Conservation (phyloP, 2,329 filamentous ascomycete genomes). For the Amauroascus niger region DNA sequence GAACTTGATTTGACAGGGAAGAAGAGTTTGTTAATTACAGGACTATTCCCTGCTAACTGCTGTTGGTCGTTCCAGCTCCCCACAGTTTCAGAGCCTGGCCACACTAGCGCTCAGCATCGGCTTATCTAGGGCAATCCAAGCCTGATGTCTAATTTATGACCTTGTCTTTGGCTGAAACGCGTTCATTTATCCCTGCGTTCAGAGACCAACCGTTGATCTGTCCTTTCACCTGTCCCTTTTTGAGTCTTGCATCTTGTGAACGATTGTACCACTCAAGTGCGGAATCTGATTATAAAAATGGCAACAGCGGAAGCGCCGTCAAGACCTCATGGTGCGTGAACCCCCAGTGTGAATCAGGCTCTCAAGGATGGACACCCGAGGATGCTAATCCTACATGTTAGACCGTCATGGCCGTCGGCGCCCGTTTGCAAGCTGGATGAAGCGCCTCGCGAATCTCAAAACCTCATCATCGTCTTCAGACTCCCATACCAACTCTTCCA, state of each 20-base stretch:
- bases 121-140: not conserved
- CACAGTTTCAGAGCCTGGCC: slow-evolving; percentile 6
- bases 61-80: not conserved
- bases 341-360: slow-evolving; percentile 2
- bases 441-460: slow-evolving; percentile 83
- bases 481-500: slow-evolving; percentile 30
- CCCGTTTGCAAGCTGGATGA: slow-evolving; percentile 89
- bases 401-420: slow-evolving; percentile 66
- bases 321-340: slow-evolving; percentile 38
- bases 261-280: not conserved
- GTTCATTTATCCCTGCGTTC: not conserved
- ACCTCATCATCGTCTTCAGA: slow-evolving; percentile 50
- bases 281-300: slow-evolving; percentile 22
- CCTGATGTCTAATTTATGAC: not conserved
- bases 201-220: not conserved
- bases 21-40: not conserved
- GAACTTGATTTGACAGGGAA: not conserved
- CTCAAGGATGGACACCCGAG: slow-evolving; percentile 2
- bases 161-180: slow-evolving; percentile 11
- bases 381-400: slow-evolving; percentile 29
- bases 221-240: not conserved
- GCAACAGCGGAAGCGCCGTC: slow-evolving; percentile 33
- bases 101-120: slow-evolving; percentile 3
- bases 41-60: not conserved
- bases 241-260: not conserved